phyloP scores from a whole-genome alignment of 768 basidiomycete genomes.

The Mycena polygramma region DNA sequence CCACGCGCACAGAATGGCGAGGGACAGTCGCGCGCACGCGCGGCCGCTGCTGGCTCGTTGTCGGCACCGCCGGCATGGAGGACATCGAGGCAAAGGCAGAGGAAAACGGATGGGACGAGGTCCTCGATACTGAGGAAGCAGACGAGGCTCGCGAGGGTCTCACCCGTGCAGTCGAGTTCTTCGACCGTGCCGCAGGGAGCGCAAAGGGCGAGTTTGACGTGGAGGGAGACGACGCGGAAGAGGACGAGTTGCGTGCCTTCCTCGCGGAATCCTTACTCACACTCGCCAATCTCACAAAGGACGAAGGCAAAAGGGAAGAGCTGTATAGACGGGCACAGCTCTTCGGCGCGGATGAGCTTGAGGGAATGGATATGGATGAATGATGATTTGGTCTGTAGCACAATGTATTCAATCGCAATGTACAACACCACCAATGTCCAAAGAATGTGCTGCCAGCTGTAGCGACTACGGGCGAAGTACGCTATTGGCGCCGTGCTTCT shows the following conservation, averaged over 20 bases:
- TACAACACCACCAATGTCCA: conserved; percentile 10
- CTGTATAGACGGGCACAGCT: conserved; percentile 65
- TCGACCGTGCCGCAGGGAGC: conserved; percentile 55
- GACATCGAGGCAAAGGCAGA: conserved; percentile 63
- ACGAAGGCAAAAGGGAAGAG: conserved; percentile 61
- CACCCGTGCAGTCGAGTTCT: conserved; percentile 56
- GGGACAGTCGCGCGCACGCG: conserved; percentile 59
- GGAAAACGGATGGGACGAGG: conserved; percentile 58
- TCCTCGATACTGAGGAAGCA: conserved; percentile 63
- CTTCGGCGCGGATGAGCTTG: conserved; percentile 58
- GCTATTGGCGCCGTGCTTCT: not conserved
- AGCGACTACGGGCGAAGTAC: no score
- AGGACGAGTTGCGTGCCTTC: conserved; percentile 49
- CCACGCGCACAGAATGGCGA: conserved; percentile 58
- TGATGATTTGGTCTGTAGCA: not conserved
- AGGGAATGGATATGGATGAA: conserved; percentile 46
- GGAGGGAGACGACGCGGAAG: conserved; percentile 39
- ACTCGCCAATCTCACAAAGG: conserved; percentile 69
- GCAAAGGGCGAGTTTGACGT: conserved; percentile 38
- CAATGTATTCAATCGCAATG: conserved; percentile 18
- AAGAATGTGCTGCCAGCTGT: no score
- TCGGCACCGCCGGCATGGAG: conserved; percentile 68
- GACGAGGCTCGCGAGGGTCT: conserved; percentile 68
- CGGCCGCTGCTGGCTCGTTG: conserved; percentile 68
- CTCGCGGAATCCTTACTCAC: conserved; percentile 70